Evolutionary conservation across 1,284 basidiomycete genomes (phyloP).

Genomic region (Apiotrichum veenhuisii): DNA sequence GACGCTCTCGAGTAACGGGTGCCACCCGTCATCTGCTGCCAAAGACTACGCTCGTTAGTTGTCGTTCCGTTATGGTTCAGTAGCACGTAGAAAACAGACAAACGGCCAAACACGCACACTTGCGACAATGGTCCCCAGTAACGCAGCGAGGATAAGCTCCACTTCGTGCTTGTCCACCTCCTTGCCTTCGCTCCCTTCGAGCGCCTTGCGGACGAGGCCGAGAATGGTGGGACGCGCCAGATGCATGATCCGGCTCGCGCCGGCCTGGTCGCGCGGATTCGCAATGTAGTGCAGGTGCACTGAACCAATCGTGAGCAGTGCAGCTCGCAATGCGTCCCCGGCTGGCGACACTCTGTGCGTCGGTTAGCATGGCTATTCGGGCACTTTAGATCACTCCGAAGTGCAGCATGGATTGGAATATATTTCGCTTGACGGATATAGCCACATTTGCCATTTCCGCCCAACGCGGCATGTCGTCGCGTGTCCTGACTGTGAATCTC

Average conservation of each 20-base stretch:
- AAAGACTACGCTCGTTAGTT: conserved; percentile 23
- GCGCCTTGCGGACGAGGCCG: conserved; percentile 21
- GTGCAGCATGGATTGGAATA: no score
- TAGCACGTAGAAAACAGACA: no score
- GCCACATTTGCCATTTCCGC: no score
- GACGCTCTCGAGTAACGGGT: conserved; percentile 34
- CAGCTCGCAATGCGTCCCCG: conserved; percentile 34
- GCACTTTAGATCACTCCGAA: no score
- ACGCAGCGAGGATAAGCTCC: conserved; percentile 33
- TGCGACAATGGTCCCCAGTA: conserved; percentile 36
- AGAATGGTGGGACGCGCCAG: conserved; percentile 27
- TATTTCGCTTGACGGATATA: no score
- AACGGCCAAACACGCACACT: conserved; percentile 33
- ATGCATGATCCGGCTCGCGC: conserved; percentile 27
- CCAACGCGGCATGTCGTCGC: no score
- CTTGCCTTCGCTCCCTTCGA: conserved; percentile 20
- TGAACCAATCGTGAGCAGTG: conserved; percentile 36
- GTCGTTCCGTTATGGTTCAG: no score
- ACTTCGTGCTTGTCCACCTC: conserved; percentile 25
- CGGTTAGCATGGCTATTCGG: background rate
- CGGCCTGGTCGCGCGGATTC: conserved; percentile 25
- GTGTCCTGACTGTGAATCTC: no score
- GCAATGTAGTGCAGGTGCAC: conserved; percentile 37
- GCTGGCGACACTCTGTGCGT: conserved; percentile 25
- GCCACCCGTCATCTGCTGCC: conserved; percentile 41